phyloP scores from a whole-genome alignment of 23 red algal genomes.

The Gracilaria gracilis region DNA sequence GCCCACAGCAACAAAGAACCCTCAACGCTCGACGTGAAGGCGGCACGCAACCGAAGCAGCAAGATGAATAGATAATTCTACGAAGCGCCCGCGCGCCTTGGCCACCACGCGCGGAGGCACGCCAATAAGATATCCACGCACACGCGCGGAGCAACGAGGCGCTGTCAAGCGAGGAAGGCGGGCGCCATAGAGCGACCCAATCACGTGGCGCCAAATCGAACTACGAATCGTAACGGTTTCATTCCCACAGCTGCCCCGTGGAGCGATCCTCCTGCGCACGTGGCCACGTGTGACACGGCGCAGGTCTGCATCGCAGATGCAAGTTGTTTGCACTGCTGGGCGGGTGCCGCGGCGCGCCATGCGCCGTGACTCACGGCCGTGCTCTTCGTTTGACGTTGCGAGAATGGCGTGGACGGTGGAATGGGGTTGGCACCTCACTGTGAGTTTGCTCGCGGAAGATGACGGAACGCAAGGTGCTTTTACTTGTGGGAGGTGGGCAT shows the following conservation, averaged over 20 bases:
- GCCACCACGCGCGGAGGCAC: neutral
- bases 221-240: neutral
- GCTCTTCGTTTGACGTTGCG: too few species aligned
- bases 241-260: neutral
- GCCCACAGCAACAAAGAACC: neutral
- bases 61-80: neutral
- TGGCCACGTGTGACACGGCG: conserved; percentile 7
- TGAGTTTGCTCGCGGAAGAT: too few species aligned
- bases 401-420: too few species aligned
- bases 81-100: too few species aligned
- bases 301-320: neutral
- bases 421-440: too few species aligned
- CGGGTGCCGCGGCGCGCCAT: too few species aligned
- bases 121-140: neutral
- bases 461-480: conserved; percentile 1
- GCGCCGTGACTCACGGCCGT: too few species aligned
- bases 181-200: neutral
- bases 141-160: neutral
- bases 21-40: neutral
- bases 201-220: neutral
- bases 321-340: neutral
- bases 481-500: conserved; percentile 86
- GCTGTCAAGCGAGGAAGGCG: neutral
- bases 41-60: neutral
- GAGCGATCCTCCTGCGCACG: neutral